These are phyloP conservation scores for Globisporangium camurandrum DNA, from an alignment of 352 stramenopile species.

Conservation along the genomic window DNA sequence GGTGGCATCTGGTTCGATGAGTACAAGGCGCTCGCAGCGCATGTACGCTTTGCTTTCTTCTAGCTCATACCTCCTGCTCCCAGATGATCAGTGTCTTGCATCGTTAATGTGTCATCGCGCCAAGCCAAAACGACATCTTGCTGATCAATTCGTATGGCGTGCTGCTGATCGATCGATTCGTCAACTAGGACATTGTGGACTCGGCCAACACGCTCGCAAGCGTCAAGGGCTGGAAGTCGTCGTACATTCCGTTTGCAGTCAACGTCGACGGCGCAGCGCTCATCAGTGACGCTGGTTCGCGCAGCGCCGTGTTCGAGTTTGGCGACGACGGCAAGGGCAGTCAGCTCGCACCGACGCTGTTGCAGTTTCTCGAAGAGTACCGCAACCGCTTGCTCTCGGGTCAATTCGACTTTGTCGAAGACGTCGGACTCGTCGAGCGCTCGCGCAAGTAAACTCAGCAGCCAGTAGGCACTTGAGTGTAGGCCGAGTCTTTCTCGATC, in stretches of 20 bases:
- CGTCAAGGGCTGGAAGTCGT: slow-evolving; percentile 46
- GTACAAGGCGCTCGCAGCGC: slow-evolving; percentile 34
- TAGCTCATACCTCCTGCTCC: too few species aligned
- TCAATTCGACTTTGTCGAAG: slow-evolving; percentile 78
- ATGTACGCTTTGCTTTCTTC: not conserved
- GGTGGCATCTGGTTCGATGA: slow-evolving; percentile 82
- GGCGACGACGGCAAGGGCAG: slow-evolving; percentile 49
- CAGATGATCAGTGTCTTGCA: too few species aligned
- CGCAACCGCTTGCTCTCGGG: slow-evolving; percentile 74
- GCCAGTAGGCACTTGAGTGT: not conserved
- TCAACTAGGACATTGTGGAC: slow-evolving; percentile 53
- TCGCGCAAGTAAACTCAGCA: slow-evolving; percentile 50
- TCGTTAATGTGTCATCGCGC: too few species aligned
- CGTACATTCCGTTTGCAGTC: slow-evolving; percentile 61
- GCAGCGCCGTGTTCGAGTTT: slow-evolving; percentile 64
- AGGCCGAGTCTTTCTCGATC: too few species aligned
- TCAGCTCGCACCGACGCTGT: slow-evolving; percentile 41
- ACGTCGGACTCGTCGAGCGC: slow-evolving; percentile 73
- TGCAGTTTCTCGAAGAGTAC: slow-evolving; percentile 72
- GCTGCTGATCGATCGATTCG: too few species aligned
- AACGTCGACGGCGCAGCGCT: slow-evolving; percentile 66
- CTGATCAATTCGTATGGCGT: too few species aligned
- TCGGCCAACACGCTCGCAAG: slow-evolving; percentile 36
- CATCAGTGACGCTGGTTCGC: slow-evolving; percentile 38
- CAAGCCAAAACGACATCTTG: too few species aligned